Evolutionary conservation across 768 basidiomycete species (phyloP).

Genomic region (Calocybe cyanea): DNA sequence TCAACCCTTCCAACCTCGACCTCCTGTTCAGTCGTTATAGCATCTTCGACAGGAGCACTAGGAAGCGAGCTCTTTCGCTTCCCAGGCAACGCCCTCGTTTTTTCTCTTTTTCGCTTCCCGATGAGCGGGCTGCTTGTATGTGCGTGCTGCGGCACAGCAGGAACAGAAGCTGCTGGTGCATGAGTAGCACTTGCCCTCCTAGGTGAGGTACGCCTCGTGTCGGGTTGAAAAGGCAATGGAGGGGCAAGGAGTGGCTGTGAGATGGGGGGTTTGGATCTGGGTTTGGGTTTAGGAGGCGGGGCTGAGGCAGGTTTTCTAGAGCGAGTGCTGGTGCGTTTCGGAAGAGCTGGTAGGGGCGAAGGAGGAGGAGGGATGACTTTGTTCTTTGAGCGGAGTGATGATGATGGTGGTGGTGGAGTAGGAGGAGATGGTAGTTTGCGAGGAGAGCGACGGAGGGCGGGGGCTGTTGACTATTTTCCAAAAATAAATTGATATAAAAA

Average conservation of each 20-base stretch:
- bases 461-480: not conserved
- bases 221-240: not conserved
- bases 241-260: not conserved
- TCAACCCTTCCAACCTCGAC: no score
- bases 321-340: no score
- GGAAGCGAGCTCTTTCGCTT: no score
- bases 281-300: not conserved
- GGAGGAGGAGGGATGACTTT: not conserved
- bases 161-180: not conserved
- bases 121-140: not conserved
- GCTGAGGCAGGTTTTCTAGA: no score
- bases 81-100: no score
- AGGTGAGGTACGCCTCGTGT: not conserved
- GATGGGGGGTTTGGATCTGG: not conserved
- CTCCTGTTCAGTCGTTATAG: no score
- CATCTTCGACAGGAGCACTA: no score
- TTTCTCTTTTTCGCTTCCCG: no score
- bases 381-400: not conserved
- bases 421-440: not conserved
- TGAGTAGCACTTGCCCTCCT: not conserved
- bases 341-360: not conserved
- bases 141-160: not conserved
- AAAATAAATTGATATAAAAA: not conserved
- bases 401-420: not conserved
- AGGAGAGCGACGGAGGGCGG: not conserved